Percentiles rank a stretch among this genome's conserved stretches.
Conservation (phyloP, 805 yeast species). For the Schizosaccharomyces cryophilus region DNA sequence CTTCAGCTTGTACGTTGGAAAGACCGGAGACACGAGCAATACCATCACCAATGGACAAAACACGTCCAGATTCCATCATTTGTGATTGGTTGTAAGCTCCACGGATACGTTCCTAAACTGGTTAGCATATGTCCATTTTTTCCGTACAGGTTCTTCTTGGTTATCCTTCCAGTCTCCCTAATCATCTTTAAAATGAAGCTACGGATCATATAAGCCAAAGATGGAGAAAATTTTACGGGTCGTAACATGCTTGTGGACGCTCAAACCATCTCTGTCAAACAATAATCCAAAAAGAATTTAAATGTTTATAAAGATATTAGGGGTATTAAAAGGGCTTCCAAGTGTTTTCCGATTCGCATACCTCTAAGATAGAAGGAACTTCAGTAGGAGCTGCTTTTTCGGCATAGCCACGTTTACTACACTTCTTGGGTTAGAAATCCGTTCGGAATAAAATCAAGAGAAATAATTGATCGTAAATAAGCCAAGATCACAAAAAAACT, state of each 20-base stretch:
- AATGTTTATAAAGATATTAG: background rate
- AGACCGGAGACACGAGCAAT: conserved; percentile 99
- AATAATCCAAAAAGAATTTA: background rate
- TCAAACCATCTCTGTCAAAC: too few species aligned
- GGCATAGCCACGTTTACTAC: conserved; percentile 56
- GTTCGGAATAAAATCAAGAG: too few species aligned
- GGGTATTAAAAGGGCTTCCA: background rate
- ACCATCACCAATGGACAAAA: conserved; percentile 98
- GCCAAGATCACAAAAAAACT: too few species aligned
- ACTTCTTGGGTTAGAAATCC: too few species aligned
- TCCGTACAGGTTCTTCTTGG: too few species aligned
- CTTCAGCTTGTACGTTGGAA: conserved; percentile 99
- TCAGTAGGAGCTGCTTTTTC: conserved; percentile 95
- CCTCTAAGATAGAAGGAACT: conserved; percentile 91
- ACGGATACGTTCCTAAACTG: conserved; percentile 64
- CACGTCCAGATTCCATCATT: conserved; percentile 98
- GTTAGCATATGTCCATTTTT: too few species aligned
- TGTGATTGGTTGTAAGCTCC: conserved; percentile 94
- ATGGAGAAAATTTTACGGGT: too few species aligned
- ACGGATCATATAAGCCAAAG: too few species aligned
- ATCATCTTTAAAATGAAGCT: too few species aligned
- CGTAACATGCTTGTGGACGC: too few species aligned
- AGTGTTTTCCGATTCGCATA: background rate
- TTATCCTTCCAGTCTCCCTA: too few species aligned
- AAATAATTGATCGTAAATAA: too few species aligned